A percentile compares a stretch with the other conserved stretches of the same genome.
Conservation (phyloP, 768 basidiomycete genomes). For the Mycena pura region DNA sequence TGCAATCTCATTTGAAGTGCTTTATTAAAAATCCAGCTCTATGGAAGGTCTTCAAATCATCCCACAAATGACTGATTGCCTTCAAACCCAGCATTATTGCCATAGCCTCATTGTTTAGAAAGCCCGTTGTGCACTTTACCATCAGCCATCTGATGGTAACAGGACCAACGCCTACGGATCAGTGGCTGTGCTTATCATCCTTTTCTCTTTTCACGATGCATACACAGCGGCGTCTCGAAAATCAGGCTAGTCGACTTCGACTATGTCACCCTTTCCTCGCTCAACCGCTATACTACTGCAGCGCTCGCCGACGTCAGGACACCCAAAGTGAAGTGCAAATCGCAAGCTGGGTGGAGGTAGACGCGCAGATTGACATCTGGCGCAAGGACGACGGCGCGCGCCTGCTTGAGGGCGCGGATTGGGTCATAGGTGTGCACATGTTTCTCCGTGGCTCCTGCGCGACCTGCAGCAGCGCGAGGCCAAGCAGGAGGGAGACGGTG, state of each 20-base stretch:
- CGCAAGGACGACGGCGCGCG: constrained; percentile 77
- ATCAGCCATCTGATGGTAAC: no score
- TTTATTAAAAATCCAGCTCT: no score
- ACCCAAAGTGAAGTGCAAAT: constrained; percentile 87
- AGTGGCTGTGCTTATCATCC: no score
- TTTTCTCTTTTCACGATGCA: neutral
- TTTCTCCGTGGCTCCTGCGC: constrained; percentile 58
- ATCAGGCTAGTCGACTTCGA: constrained; percentile 94
- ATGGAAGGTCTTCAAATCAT: no score
- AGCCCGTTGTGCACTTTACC: no score
- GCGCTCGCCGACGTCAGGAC: constrained; percentile 89
- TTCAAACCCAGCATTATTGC: no score
- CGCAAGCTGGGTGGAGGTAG: constrained; percentile 87
- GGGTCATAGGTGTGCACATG: constrained; percentile 81
- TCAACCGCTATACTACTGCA: constrained; percentile 95
- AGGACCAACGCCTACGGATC: no score
- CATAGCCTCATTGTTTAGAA: no score
- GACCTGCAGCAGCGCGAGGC: constrained; percentile 81
- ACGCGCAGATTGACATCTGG: constrained; percentile 86
- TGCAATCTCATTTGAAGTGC: no score
- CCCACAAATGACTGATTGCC: no score
- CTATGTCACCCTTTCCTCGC: constrained; percentile 91
- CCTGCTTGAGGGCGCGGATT: constrained; percentile 85
- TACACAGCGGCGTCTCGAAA: constrained; percentile 74
- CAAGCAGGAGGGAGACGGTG: constrained; percentile 66